Conservation (phyloP, 1,139 yeast species). For the Yamadazyma jaroonii region DNA sequence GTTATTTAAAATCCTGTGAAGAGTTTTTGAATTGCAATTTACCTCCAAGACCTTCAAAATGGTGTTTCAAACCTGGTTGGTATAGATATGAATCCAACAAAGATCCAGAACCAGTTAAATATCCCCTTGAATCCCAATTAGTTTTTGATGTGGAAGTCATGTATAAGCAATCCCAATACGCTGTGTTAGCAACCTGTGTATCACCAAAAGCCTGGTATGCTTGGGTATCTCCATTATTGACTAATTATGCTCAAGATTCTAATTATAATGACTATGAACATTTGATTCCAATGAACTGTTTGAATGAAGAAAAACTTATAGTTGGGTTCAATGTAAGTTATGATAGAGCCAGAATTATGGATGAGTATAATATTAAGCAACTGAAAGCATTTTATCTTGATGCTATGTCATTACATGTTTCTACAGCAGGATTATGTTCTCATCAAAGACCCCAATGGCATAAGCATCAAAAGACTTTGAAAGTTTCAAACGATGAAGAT, state of each 20-base stretch:
- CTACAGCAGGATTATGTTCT: slow-evolving; percentile 90
- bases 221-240: slow-evolving; percentile 87
- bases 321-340: slow-evolving; percentile 91
- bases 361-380: slow-evolving; percentile 70
- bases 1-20: slow-evolving; percentile 53
- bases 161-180: slow-evolving; percentile 69
- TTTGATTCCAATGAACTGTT: slow-evolving; percentile 68
- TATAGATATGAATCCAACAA: slow-evolving; percentile 58
- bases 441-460: slow-evolving; percentile 83
- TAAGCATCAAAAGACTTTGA: slow-evolving; percentile 48
- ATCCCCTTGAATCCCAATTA: slow-evolving; percentile 63
- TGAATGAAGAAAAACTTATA: slow-evolving; percentile 51
- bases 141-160: slow-evolving; percentile 91
- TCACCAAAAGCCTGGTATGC: slow-evolving; percentile 85
- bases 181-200: slow-evolving; percentile 81
- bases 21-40: slow-evolving; percentile 33
- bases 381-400: slow-evolving; percentile 81
- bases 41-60: slow-evolving; percentile 48
- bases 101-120: slow-evolving; percentile 56
- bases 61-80: slow-evolving; percentile 80
- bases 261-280: slow-evolving; percentile 49
- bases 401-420: slow-evolving; percentile 91
- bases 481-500: slow-evolving; percentile 22
- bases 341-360: slow-evolving; percentile 82
- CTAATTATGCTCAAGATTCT: slow-evolving; percentile 26